Evolutionary conservation across 805 yeast species (phyloP).

Genomic region (Kuraishia cidri): DNA sequence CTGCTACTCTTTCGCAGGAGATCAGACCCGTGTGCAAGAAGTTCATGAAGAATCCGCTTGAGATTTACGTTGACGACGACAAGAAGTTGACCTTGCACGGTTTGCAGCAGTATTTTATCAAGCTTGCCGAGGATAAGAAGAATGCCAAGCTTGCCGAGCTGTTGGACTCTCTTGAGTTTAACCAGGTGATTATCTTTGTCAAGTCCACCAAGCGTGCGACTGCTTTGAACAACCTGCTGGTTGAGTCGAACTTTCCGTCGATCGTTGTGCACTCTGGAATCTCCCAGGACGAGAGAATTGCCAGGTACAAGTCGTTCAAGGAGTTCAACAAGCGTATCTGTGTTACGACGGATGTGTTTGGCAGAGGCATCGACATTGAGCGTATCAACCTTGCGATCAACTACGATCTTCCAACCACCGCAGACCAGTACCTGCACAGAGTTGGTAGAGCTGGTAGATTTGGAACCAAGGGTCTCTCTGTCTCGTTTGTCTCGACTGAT

Average conservation of each 20-base stretch:
- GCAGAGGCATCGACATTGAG: slow-evolving; percentile 99
- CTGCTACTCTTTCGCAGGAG: slow-evolving; percentile 91
- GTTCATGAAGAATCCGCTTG: slow-evolving; percentile 96
- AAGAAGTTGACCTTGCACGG: slow-evolving; percentile 97
- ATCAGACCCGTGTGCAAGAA: slow-evolving; percentile 95
- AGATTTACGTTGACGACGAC: slow-evolving; percentile 95
- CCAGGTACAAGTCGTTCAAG: slow-evolving; percentile 90
- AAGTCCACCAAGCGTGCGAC: slow-evolving; percentile 87
- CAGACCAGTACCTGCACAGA: slow-evolving; percentile 97
- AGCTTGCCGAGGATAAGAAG: slow-evolving; percentile 85
- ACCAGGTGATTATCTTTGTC: slow-evolving; percentile 96
- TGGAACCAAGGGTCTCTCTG: slow-evolving; percentile 97
- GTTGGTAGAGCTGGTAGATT: slow-evolving; percentile 99
- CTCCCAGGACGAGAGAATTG: slow-evolving; percentile 97
- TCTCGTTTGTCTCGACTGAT: slow-evolving; percentile 78
- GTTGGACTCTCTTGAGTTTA: slow-evolving; percentile 90
- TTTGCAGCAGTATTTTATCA: slow-evolving; percentile 91
- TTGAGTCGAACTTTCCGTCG: slow-evolving; percentile 93
- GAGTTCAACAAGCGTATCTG: slow-evolving; percentile 98
- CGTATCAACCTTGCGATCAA: slow-evolving; percentile 97
- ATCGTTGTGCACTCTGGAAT: slow-evolving; percentile 94
- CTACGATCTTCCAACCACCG: slow-evolving; percentile 93
- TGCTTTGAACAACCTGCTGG: slow-evolving; percentile 79
- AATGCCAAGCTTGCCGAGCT: slow-evolving; percentile 88
- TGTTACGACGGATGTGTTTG: slow-evolving; percentile 96